These are phyloP conservation scores for Plasmodium malariae DNA, from an alignment of 169 alveolate genomes.

Conservation along the genomic window DNA sequence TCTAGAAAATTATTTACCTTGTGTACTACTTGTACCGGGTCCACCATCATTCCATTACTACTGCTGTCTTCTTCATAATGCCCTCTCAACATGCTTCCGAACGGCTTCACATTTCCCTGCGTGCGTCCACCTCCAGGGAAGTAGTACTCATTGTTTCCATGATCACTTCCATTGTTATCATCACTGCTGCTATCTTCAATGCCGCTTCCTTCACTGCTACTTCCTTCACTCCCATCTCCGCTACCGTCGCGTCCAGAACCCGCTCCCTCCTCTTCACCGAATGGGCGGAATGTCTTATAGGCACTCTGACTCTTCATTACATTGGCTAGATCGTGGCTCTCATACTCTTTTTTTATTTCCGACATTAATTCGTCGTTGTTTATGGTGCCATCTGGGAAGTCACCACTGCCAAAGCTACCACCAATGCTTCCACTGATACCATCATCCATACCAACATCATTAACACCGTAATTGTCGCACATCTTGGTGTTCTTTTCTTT, in stretches of 20 bases:
- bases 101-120: neutral
- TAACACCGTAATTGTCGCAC: slow-evolving; percentile 16
- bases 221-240: neutral
- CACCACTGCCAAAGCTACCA: slow-evolving; percentile 72
- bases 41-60: too few species aligned
- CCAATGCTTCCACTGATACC: neutral
- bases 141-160: neutral
- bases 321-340: slow-evolving; percentile 30
- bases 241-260: neutral
- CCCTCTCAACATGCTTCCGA: slow-evolving; percentile 3
- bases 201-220: slow-evolving; percentile 48
- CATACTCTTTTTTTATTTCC: slow-evolving; percentile 65
- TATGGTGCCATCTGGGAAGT: neutral
- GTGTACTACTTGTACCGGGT: slow-evolving; percentile 89
- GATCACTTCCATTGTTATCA: neutral
- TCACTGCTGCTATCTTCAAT: slow-evolving; percentile 37
- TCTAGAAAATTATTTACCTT: slow-evolving; percentile 85
- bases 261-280: neutral
- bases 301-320: slow-evolving; percentile 20
- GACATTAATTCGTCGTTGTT: slow-evolving; percentile 27
- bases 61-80: slow-evolving; percentile 41
- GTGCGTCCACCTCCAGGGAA: neutral
- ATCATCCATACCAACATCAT: neutral
- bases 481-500: slow-evolving; percentile 15
- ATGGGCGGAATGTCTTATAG: neutral